Evolutionary conservation across 495 filamentous ascomycete species (phyloP).

Genomic region (Aspergillus incahuasiensis): DNA sequence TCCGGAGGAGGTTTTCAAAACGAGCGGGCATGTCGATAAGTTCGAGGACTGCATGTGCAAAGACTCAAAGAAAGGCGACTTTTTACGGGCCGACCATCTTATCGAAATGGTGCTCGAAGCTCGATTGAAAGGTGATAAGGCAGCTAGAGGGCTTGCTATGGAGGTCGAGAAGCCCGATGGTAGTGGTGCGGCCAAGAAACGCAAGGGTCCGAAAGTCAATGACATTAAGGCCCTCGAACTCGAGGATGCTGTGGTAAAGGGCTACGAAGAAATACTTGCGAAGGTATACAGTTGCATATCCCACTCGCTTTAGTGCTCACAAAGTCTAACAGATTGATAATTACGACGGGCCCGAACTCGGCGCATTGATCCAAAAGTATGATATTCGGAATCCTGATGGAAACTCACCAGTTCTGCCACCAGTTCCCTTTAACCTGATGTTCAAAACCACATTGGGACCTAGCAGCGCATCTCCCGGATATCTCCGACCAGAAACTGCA

Average conservation of each 20-base stretch:
- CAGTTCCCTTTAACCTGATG: constrained; percentile 70
- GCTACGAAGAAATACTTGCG: constrained; percentile 20
- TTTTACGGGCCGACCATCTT: constrained; percentile 90
- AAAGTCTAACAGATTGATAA: constrained; percentile 56
- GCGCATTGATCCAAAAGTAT: constrained; percentile 57
- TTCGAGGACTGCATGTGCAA: constrained; percentile 99
- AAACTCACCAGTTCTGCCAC: constrained; percentile 47
- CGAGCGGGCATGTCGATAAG: constrained; percentile 93
- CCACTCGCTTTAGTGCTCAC: constrained; percentile 52
- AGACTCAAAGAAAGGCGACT: constrained; percentile 94
- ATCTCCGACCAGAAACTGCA: constrained; percentile 62
- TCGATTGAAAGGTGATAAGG: constrained; percentile 75
- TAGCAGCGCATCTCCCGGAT: constrained; percentile 57
- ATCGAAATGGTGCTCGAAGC: constrained; percentile 88
- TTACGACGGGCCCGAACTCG: constrained; percentile 61
- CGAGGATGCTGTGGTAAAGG: constrained; percentile 57
- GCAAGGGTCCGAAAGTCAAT: constrained; percentile 61
- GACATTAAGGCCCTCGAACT: constrained; percentile 58
- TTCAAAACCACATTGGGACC: constrained; percentile 68
- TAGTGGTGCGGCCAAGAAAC: constrained; percentile 45
- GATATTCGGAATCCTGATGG: constrained; percentile 57
- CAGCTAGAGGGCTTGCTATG: constrained; percentile 67
- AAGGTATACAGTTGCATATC: no score
- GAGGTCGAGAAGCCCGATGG: constrained; percentile 45
- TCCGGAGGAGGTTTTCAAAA: constrained; percentile 80